These are phyloP conservation scores for Vigna radiata DNA, from an alignment of 306 rosid species.

Conservation along the genomic window DNA sequence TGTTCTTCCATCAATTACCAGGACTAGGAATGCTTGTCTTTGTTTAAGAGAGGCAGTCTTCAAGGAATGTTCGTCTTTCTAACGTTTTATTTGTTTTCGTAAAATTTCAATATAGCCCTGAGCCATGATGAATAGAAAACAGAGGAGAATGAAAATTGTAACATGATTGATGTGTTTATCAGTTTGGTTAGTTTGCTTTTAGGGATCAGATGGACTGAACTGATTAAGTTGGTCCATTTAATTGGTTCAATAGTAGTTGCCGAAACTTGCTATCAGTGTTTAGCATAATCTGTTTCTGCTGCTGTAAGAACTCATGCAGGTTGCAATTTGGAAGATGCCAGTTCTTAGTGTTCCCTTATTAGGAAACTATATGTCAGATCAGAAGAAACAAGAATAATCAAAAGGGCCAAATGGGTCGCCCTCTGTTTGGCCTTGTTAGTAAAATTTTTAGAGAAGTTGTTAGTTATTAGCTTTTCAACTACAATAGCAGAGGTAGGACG, in stretches of 20 bases:
- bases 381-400: neutral
- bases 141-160: neutral
- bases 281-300: slow-evolving; percentile 15
- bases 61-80: too few species aligned
- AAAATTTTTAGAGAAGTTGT: neutral
- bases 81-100: neutral
- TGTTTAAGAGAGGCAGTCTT: slow-evolving; percentile 21
- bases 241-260: slow-evolving; percentile 20
- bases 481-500: neutral
- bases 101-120: slow-evolving; percentile 22
- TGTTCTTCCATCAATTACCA: slow-evolving; percentile 4
- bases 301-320: neutral
- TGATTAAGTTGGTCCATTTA: neutral
- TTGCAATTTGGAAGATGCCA: slow-evolving; percentile 13
- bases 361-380: neutral
- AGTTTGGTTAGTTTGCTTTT: slow-evolving; percentile 25
- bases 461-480: neutral
- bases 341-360: neutral
- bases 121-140: slow-evolving; percentile 7
- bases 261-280: slow-evolving; percentile 6
- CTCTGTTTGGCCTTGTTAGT: neutral
- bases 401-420: neutral
- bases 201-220: slow-evolving; percentile 17
- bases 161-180: neutral
- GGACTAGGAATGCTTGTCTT: slow-evolving; percentile 33